Evolutionary conservation across 345 rosid species (phyloP).

Genomic region (Capsella bursapastoris): DNA sequence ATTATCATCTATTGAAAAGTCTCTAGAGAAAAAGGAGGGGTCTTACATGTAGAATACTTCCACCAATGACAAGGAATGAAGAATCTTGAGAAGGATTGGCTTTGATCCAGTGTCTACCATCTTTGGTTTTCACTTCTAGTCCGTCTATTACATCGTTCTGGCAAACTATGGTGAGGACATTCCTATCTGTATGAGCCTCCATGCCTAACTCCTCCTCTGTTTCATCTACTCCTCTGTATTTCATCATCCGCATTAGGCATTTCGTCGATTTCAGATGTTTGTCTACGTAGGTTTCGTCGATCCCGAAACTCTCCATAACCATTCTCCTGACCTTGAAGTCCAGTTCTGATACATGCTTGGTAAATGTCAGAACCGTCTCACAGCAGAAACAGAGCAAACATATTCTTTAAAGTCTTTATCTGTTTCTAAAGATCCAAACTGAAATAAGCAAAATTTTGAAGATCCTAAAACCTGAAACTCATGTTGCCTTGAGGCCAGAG

Average conservation of each 20-base stretch:
- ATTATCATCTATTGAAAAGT: neutral
- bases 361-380: slow-evolving; percentile 21
- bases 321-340: slow-evolving; percentile 47
- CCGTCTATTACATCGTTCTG: slow-evolving; percentile 52
- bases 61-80: slow-evolving; percentile 49
- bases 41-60: slow-evolving; percentile 47
- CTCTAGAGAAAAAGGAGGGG: neutral
- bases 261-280: slow-evolving; percentile 40
- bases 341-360: slow-evolving; percentile 40
- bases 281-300: slow-evolving; percentile 35
- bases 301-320: slow-evolving; percentile 55
- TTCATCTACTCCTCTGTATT: slow-evolving; percentile 37
- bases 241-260: slow-evolving; percentile 50
- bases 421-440: neutral
- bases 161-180: slow-evolving; percentile 50
- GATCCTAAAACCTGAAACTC: slow-evolving; percentile 22
- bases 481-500: slow-evolving; percentile 31
- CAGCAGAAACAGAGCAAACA: slow-evolving; percentile 27
- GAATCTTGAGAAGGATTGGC: slow-evolving; percentile 48
- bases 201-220: slow-evolving; percentile 38
- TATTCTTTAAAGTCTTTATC: neutral
- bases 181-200: slow-evolving; percentile 54
- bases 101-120: slow-evolving; percentile 45
- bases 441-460: neutral
- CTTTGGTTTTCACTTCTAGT: slow-evolving; percentile 47